A percentile compares a stretch with the other conserved stretches of the same genome.
Evolutionary conservation across 176 grass and related monocot species (phyloP).

Genomic region (Avena atlantica): DNA sequence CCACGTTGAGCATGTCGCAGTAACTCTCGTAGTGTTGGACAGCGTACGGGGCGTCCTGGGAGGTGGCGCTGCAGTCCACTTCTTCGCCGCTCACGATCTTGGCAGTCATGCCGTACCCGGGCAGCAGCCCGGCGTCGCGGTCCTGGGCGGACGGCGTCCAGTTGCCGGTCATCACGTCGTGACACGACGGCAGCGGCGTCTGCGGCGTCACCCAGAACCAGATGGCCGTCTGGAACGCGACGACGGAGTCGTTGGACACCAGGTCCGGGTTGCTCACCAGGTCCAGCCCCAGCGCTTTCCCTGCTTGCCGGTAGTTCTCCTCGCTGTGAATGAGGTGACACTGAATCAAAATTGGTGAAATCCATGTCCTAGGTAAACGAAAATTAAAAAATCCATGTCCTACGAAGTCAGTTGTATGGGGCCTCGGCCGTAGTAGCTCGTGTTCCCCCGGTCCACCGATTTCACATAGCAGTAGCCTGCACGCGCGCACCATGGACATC

Average conservation of each 20-base stretch:
- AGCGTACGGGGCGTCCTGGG: neutral
- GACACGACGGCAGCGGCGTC: neutral
- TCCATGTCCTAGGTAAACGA: neutral
- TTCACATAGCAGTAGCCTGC: conserved; percentile 9
- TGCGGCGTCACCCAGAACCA: conserved; percentile 1
- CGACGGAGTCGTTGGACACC: neutral
- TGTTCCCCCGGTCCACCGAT: neutral
- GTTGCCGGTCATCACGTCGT: neutral
- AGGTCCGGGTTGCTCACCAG: conserved; percentile 3
- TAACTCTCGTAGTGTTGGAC: neutral
- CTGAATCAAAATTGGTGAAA: no score
- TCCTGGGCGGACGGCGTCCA: neutral
- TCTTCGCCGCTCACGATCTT: neutral
- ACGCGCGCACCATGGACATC: neutral
- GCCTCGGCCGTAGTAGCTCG: conserved; percentile 4
- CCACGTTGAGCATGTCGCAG: neutral
- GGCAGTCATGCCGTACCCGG: neutral
- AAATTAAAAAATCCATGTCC: no score
- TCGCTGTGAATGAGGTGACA: no score
- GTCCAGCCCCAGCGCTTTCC: conserved; percentile 15
- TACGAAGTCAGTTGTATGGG: neutral
- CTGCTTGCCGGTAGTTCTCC: neutral
- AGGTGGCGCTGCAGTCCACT: neutral
- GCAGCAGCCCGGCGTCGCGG: neutral
- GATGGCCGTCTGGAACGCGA: conserved; percentile 3